Conservation (phyloP, 257 asterid genomes). For the Paraleonurus japonicus region DNA sequence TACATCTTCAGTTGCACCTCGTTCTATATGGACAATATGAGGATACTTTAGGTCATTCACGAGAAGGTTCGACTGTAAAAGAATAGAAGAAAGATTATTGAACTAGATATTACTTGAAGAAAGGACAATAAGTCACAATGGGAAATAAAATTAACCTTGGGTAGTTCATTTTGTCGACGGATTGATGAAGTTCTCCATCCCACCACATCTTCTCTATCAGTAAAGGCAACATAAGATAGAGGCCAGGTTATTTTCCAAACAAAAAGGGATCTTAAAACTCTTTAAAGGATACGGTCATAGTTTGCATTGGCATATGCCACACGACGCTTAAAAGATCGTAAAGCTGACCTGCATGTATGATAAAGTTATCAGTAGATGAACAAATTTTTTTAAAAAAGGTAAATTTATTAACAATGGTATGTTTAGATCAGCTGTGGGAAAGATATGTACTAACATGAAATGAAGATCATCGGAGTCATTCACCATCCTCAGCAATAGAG, state of each 20-base stretch:
- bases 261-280: not conserved
- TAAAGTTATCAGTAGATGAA: constrained; percentile 18
- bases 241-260: constrained; percentile 1
- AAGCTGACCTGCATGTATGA: constrained; percentile 59
- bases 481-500: constrained; percentile 80
- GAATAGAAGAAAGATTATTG: constrained; percentile 21
- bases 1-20: constrained; percentile 38
- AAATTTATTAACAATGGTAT: not conserved
- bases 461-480: constrained; percentile 64
- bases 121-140: not conserved
- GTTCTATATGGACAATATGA: constrained; percentile 74
- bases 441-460: constrained; percentile 62
- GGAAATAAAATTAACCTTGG: constrained; percentile 45
- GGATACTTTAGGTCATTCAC: constrained; percentile 69
- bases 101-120: constrained; percentile 17
- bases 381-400: not conserved
- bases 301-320: constrained; percentile 93
- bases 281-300: constrained; percentile 77
- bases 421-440: not conserved
- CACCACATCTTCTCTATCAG: constrained; percentile 64
- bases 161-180: constrained; percentile 83
- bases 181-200: constrained; percentile 98
- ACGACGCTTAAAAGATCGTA: constrained; percentile 83
- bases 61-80: constrained; percentile 57
- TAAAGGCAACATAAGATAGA: constrained; percentile 41